phyloP scores from a whole-genome alignment of 2,329 filamentous ascomycete genomes.

The Neofusicoccum umdonicola region DNA sequence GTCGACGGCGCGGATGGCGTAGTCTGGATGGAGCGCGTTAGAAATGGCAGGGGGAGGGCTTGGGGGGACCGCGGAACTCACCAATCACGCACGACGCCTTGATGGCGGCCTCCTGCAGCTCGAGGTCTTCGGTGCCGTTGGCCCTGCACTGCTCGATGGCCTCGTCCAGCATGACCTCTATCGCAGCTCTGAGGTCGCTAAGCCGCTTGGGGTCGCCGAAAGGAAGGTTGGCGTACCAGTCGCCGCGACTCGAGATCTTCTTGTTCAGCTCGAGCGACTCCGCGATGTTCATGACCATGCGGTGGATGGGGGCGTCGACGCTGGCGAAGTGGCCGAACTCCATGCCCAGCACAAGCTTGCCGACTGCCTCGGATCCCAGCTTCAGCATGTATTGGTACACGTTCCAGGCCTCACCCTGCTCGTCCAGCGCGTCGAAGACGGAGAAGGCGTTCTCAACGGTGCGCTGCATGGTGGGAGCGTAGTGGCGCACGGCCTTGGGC shows the following conservation, averaged over 20 bases:
- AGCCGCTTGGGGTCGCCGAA: slow-evolving; percentile 57
- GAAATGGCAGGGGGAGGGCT: too few relatives aligned
- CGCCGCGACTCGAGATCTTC: slow-evolving; percentile 53
- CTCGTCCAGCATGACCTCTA: slow-evolving; percentile 23
- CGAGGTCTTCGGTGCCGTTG: slow-evolving; percentile 30
- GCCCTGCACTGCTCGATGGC: slow-evolving; percentile 21
- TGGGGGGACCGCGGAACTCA: too few relatives aligned
- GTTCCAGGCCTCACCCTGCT: slow-evolving; percentile 45
- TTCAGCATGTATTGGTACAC: slow-evolving; percentile 53
- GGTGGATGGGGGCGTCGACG: slow-evolving; percentile 48
- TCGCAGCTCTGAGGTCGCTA: slow-evolving; percentile 24
- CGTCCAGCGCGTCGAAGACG: slow-evolving; percentile 50
- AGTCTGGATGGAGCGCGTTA: slow-evolving; percentile 34
- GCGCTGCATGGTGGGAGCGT: slow-evolving; percentile 58
- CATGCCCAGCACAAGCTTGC: slow-evolving; percentile 44
- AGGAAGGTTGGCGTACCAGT: slow-evolving; percentile 57
- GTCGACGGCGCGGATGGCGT: slow-evolving; percentile 54
- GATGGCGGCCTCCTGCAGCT: slow-evolving; percentile 38
- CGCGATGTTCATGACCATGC: slow-evolving; percentile 53
- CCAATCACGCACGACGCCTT: slow-evolving; percentile 30
- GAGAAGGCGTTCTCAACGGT: slow-evolving; percentile 52
- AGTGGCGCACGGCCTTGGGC: slow-evolving; percentile 61
- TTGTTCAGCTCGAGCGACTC: slow-evolving; percentile 57
- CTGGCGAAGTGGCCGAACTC: slow-evolving; percentile 46
- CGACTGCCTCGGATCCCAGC: slow-evolving; percentile 44